Evolutionary conservation across 2,329 filamentous ascomycete species (phyloP).

Genomic region (Verticillium nonalfalfae): DNA sequence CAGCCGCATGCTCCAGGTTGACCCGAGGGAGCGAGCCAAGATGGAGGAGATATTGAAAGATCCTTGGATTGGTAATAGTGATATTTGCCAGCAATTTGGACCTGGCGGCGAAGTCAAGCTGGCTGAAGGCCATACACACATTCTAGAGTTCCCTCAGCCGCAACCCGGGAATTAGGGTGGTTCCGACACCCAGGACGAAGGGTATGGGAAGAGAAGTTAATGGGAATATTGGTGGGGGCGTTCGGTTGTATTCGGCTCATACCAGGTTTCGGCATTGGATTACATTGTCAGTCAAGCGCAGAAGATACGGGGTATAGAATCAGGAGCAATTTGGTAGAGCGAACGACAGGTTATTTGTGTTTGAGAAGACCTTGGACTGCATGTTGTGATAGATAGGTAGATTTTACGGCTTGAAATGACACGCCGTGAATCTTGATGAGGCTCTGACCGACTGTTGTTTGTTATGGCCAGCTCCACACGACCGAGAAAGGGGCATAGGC

Average conservation of each 20-base stretch:
- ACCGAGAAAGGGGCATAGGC: background rate
- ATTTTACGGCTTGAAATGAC: background rate
- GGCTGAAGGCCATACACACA: constrained; percentile 74
- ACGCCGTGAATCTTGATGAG: too few species aligned
- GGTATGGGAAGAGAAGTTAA: background rate
- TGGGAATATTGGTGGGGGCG: background rate
- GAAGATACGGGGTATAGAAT: background rate
- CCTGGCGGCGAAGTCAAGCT: constrained; percentile 58
- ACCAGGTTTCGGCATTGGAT: background rate
- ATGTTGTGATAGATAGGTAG: background rate
- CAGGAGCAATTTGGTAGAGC: background rate
- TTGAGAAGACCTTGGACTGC: background rate
- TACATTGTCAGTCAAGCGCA: background rate
- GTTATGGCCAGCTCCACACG: background rate
- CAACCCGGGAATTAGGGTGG: constrained; percentile 16
- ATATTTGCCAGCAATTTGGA: constrained; percentile 75
- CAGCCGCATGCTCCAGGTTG: constrained; percentile 83
- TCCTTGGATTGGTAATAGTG: constrained; percentile 79
- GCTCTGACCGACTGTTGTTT: too few species aligned
- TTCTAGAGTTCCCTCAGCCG: constrained; percentile 65
- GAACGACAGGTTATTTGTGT: background rate
- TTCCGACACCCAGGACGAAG: background rate
- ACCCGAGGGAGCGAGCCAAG: constrained; percentile 75
- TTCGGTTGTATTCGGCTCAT: background rate
- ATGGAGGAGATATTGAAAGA: constrained; percentile 84